phyloP scores from a whole-genome alignment of 2,329 filamentous ascomycete genomes.

The Colletotrichum shisoi region DNA sequence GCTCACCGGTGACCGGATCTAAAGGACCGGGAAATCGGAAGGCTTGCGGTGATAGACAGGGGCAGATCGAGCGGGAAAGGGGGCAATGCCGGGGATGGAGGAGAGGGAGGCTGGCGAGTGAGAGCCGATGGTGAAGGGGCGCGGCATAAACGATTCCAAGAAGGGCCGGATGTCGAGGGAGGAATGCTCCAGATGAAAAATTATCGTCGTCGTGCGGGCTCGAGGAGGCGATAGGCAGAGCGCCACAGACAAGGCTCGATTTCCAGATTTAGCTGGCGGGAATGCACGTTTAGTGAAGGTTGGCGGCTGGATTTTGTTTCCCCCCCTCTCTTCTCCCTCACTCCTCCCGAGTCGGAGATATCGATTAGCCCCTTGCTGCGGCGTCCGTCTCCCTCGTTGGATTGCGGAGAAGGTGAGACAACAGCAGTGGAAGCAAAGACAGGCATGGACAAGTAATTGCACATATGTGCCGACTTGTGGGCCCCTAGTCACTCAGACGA shows the following conservation, averaged over 20 bases:
- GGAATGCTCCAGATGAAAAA: constrained; percentile 14
- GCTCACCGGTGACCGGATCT: not conserved
- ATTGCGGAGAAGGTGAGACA: constrained; percentile 38
- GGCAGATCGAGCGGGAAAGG: constrained; percentile 10
- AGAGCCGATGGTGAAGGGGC: not conserved
- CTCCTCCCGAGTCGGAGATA: constrained; percentile 2
- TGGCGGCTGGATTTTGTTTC: constrained; percentile 2
- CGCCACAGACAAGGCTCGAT: constrained; percentile 24
- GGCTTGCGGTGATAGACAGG: constrained; percentile 33
- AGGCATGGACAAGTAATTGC: too few relatives aligned
- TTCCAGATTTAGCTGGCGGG: constrained; percentile 9
- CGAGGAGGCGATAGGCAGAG: constrained; percentile 25
- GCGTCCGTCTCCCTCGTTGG: constrained; percentile 27
- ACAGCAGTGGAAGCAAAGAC: not conserved
- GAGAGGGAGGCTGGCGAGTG: not conserved
- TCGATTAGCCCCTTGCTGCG: constrained; percentile 32
- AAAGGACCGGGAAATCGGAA: constrained; percentile 9
- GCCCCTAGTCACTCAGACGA: constrained; percentile 2
- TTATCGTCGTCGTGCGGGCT: constrained; percentile 19
- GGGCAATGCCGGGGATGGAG: not conserved
- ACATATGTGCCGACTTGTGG: too few relatives aligned
- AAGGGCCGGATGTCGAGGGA: not conserved
- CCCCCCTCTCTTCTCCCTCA: too few relatives aligned
- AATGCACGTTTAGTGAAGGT: constrained; percentile 21
- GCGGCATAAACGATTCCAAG: not conserved